phyloP scores from a whole-genome alignment of 2,329 filamentous ascomycete genomes.

The Acarospora socialis region DNA sequence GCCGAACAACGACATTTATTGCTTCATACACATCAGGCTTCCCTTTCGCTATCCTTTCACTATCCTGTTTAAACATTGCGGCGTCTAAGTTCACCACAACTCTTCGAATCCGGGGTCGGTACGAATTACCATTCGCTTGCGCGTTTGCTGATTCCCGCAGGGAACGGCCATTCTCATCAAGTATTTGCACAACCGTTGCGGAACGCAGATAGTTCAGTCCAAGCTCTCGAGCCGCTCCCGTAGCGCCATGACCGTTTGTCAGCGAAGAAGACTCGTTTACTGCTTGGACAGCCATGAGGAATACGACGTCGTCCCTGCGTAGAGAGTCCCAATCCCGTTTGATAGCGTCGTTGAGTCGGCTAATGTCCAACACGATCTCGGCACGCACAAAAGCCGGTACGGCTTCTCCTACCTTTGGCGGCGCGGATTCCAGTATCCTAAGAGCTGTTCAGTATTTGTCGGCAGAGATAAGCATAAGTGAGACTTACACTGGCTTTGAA shows the following conservation, averaged over 20 bases:
- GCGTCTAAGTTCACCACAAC: slow-evolving; percentile 73
- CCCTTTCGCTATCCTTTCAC: slow-evolving; percentile 48
- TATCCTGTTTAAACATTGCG: slow-evolving; percentile 62
- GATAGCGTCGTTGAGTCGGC: slow-evolving; percentile 59
- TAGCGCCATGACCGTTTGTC: slow-evolving; percentile 38
- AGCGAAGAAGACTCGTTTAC: slow-evolving; percentile 34
- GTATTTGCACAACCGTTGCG: slow-evolving; percentile 71
- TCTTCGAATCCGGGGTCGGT: slow-evolving; percentile 47
- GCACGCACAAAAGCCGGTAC: slow-evolving; percentile 74
- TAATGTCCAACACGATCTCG: slow-evolving; percentile 74
- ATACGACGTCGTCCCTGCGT: slow-evolving; percentile 76
- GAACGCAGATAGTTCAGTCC: slow-evolving; percentile 60
- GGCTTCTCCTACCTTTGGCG: slow-evolving; percentile 67
- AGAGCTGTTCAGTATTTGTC: slow-evolving; percentile 11
- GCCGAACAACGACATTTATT: slow-evolving; percentile 74
- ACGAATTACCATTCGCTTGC: slow-evolving; percentile 47
- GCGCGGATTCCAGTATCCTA: slow-evolving; percentile 67
- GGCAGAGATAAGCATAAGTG: neutral
- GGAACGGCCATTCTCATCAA: slow-evolving; percentile 68
- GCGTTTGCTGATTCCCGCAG: slow-evolving; percentile 43
- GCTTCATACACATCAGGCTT: slow-evolving; percentile 66
- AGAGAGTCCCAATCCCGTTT: slow-evolving; percentile 83
- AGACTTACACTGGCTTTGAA: slow-evolving; percentile 51
- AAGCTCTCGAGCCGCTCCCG: slow-evolving; percentile 43
- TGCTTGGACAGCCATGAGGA: slow-evolving; percentile 63